phyloP scores from a whole-genome alignment of 768 basidiomycete species.

The Leccinum barrowsii region DNA sequence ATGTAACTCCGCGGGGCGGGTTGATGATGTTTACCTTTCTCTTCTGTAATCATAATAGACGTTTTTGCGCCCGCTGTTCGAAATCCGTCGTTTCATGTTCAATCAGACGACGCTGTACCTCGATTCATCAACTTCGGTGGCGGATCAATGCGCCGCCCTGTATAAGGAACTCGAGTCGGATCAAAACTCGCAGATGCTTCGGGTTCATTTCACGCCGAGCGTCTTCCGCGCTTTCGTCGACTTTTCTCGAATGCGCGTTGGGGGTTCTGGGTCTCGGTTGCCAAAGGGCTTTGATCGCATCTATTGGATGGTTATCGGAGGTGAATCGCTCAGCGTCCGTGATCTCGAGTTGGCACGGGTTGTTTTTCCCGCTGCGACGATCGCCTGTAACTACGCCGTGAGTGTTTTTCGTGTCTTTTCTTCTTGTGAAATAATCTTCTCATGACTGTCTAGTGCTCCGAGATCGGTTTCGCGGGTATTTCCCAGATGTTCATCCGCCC shows the following conservation, averaged over 20 bases:
- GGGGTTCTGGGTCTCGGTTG: slow-evolving; percentile 8
- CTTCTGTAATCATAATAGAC: slow-evolving; percentile 14
- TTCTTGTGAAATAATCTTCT: neutral
- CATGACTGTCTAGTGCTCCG: slow-evolving; percentile 22
- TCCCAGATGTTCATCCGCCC: slow-evolving; percentile 30
- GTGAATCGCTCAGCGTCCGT: slow-evolving; percentile 24
- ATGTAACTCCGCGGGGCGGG: neutral
- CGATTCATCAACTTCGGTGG: slow-evolving; percentile 26
- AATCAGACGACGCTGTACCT: slow-evolving; percentile 31
- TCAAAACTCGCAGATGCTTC: slow-evolving; percentile 20
- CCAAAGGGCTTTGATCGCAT: slow-evolving; percentile 24
- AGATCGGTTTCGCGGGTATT: slow-evolving; percentile 30
- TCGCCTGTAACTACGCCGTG: slow-evolving; percentile 32
- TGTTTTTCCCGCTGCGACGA: slow-evolving; percentile 24
- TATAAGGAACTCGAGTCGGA: slow-evolving; percentile 26
- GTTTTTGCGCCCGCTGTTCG: slow-evolving; percentile 30
- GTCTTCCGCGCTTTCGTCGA: slow-evolving; percentile 31
- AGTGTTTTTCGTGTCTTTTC: neutral
- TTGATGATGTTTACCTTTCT: neutral
- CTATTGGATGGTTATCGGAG: slow-evolving; percentile 34
- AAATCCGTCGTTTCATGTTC: slow-evolving; percentile 33
- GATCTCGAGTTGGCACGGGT: slow-evolving; percentile 26
- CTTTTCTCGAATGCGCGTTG: slow-evolving; percentile 22
- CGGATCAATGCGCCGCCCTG: slow-evolving; percentile 24
- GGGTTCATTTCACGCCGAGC: slow-evolving; percentile 29